These are phyloP conservation scores for Zelonia costaricensis DNA, from an alignment of 208 protist species.

Conservation along the genomic window DNA sequence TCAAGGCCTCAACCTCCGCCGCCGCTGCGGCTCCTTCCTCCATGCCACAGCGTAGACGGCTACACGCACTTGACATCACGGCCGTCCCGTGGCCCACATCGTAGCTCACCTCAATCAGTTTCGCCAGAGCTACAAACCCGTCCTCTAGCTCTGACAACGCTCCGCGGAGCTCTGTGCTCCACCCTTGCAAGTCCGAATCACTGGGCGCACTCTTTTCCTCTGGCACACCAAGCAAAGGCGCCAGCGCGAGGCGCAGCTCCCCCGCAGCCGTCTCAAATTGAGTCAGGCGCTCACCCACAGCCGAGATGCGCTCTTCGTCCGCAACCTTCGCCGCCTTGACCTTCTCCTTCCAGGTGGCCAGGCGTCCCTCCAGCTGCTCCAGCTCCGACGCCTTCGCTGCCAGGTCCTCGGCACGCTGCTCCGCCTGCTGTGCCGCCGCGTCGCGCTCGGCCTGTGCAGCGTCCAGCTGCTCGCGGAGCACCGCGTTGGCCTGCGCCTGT, in stretches of 20 bases:
- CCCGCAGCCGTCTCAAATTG: constrained; percentile 11
- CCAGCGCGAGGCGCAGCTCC: not conserved
- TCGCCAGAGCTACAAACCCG: too few relatives aligned
- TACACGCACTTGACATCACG: too few relatives aligned
- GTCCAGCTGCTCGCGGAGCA: constrained; percentile 7
- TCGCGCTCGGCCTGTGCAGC: constrained; percentile 5
- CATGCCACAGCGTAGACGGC: not conserved
- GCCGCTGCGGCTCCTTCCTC: not conserved
- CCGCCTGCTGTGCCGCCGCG: constrained; percentile 11
- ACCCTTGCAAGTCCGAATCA: too few relatives aligned
- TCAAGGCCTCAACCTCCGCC: not conserved
- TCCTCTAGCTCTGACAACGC: too few relatives aligned
- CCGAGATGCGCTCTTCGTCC: constrained; percentile 36
- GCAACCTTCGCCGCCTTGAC: constrained; percentile 47
- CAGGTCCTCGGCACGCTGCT: constrained; percentile 9
- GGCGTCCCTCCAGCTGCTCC: constrained; percentile 18
- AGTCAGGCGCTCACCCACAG: too few relatives aligned
- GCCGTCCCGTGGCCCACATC: too few relatives aligned
- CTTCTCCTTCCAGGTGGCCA: constrained; percentile 66
- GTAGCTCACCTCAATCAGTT: too few relatives aligned
- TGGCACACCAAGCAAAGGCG: too few relatives aligned
- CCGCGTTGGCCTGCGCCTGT: not conserved
- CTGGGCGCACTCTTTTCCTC: too few relatives aligned
- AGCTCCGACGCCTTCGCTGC: constrained; percentile 10
- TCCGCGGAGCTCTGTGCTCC: too few relatives aligned